A percentile compares a stretch with the other conserved stretches of the same genome.
Conservation (phyloP, 441 rosid species). For the Sinapis alba region DNA sequence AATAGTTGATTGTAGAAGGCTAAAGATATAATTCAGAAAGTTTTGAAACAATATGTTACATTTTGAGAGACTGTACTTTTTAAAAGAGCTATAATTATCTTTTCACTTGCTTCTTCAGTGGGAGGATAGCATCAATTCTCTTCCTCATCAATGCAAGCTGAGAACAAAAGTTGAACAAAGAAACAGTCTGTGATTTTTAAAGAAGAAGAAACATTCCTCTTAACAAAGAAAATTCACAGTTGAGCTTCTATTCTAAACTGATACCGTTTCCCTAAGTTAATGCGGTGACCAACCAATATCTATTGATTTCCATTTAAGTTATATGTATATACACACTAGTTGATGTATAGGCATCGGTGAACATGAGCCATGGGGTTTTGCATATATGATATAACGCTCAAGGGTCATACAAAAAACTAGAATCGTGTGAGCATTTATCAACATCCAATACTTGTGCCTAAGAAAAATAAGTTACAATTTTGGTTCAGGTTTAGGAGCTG, state of each 20-base stretch:
- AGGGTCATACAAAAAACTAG: background rate
- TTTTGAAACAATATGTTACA: constrained; percentile 11
- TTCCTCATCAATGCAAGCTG: constrained; percentile 35
- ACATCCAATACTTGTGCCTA: background rate
- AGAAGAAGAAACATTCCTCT: background rate
- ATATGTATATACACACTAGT: background rate
- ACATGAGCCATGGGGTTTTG: no score
- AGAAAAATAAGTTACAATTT: background rate
- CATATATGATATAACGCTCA: background rate
- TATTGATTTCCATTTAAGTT: background rate
- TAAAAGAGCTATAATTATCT: background rate
- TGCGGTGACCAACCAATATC: background rate
- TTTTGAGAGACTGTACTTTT: background rate
- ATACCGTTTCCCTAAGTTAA: background rate
- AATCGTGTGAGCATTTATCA: background rate
- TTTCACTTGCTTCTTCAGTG: background rate
- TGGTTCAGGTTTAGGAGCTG: background rate
- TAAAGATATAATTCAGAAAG: background rate
- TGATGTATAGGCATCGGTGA: no score
- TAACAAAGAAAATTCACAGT: background rate
- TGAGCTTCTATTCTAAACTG: constrained; percentile 1
- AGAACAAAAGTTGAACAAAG: constrained; percentile 3
- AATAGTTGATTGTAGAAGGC: background rate
- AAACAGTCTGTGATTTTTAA: background rate
- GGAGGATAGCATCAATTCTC: constrained; percentile 16